These are phyloP conservation scores for Kazachstania bromeliacearum DNA, from an alignment of 805 yeast species.

Conservation along the genomic window DNA sequence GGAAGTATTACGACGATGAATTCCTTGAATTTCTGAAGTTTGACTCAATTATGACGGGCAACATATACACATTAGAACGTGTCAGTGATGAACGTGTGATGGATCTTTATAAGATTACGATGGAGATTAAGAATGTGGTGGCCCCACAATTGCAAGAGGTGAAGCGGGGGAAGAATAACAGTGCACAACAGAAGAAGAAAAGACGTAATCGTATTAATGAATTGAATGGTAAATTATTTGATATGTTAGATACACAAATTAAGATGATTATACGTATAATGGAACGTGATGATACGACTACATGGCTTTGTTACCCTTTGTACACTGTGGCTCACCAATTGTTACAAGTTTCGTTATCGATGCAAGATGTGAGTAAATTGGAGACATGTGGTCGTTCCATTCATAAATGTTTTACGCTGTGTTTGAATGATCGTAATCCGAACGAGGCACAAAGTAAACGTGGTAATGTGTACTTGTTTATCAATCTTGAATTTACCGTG, in stretches of 20 bases:
- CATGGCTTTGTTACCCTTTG: conserved; percentile 7
- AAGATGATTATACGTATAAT: conserved; percentile 43
- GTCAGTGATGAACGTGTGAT: conserved; percentile 5
- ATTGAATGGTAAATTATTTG: neutral
- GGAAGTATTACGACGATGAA: conserved; percentile 9
- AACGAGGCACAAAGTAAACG: conserved; percentile 42
- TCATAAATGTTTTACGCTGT: conserved; percentile 64
- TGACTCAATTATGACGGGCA: conserved; percentile 2
- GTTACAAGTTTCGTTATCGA: neutral
- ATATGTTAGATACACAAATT: conserved; percentile 32
- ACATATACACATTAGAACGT: conserved; percentile 3
- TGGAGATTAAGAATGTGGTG: conserved; percentile 2
- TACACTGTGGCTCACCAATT: conserved; percentile 1
- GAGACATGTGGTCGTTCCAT: conserved; percentile 50
- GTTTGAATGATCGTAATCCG: conserved; percentile 70
- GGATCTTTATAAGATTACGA: conserved; percentile 10
- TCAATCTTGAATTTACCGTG: conserved; percentile 57
- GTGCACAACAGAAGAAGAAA: conserved; percentile 15
- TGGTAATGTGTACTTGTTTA: conserved; percentile 58
- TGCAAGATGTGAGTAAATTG: conserved; percentile 21
- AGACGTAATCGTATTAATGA: neutral
- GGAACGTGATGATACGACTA: conserved; percentile 30
- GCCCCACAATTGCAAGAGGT: conserved; percentile 1
- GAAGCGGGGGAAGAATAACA: conserved; percentile 27
- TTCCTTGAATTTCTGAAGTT: conserved; percentile 11